Percentiles rank a stretch among this genome's conserved stretches.
Evolutionary conservation across 345 rosid species (phyloP).

Genomic region (Eucalyptus pauciflora): DNA sequence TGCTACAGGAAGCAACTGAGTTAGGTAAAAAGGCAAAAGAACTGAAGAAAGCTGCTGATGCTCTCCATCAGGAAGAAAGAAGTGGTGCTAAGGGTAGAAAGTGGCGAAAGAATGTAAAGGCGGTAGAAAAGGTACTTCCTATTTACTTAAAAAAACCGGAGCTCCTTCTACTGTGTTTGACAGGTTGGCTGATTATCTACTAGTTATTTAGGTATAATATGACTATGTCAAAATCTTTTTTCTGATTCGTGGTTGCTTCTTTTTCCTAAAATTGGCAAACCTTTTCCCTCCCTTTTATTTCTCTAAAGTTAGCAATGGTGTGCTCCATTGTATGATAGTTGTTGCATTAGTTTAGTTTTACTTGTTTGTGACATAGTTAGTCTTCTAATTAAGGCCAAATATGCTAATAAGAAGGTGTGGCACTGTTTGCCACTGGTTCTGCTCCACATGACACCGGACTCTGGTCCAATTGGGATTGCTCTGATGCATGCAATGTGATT

Average conservation of each 20-base stretch:
- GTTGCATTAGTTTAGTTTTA: neutral
- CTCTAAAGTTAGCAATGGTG: neutral
- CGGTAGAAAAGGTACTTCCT: slow-evolving; percentile 74
- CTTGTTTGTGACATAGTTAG: neutral
- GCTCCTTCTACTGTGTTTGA: neutral
- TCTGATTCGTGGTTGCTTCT: neutral
- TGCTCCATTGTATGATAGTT: neutral
- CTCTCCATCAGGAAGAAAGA: slow-evolving; percentile 93
- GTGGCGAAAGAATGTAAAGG: slow-evolving; percentile 95
- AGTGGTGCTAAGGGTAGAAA: slow-evolving; percentile 89
- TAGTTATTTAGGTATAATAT: neutral
- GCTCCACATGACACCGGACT: neutral
- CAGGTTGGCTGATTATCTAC: neutral
- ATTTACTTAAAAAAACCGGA: neutral
- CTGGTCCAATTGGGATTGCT: neutral
- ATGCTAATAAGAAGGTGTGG: neutral
- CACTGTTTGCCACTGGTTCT: neutral
- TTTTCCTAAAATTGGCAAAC: neutral
- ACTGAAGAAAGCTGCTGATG: slow-evolving; percentile 90
- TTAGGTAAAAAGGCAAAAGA: slow-evolving; percentile 97
- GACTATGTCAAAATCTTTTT: neutral
- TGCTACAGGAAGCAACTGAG: slow-evolving; percentile 93
- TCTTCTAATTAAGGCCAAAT: neutral
- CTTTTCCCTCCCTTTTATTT: neutral
- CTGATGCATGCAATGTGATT: neutral